Base-by-base conservation (phyloP, 371 early-diverging fungal species). In the Batkoa obscura region DNA sequence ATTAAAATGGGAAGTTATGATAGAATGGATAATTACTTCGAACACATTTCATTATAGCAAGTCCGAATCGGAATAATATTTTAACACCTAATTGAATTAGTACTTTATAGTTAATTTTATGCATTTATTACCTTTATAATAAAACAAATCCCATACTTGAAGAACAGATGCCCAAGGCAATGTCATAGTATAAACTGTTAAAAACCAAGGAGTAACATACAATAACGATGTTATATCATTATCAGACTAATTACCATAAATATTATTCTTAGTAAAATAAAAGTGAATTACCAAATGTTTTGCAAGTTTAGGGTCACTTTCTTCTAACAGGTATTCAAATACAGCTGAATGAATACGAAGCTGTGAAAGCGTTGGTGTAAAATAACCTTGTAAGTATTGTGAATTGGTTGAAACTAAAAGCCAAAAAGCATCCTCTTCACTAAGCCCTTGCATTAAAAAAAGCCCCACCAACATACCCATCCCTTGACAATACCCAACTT, bases 401-500 rank as follows among this genome's bases (percentile, higher is more conserved):
- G 83, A 78, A 43, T 91, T 75, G 3, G 83, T 81, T 2, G 85
- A 76, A 0, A 84, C 88, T 37, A 92, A 66, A 47, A 86, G 63
- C 90, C 90, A 94, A 68, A 94, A 94, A 0, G 86, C 69, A 48
- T 86, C 88, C 72, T 84, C 81, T 64, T 83, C 88, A 13, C 79
- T 77, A 2, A 78, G 67, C 75, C 90, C 77, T 13, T 87, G 85
- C 80, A 92, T 88, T 55, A 96, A 64, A 72, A 93, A 78, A 65
- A 89, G 73, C 0, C 94, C 94, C 2, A 81, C 94, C 48, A 96
- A 60, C 42, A 90, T 79, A 3, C 91, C 89, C 92, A 96, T 92
- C 3, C 96, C 96, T 66, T 94, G 94, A 63, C 94, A 93, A 64
- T 96, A 96, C 32, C 92, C 96, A 3, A 94, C 72, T n/a, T 72